These are phyloP conservation scores for Cladosporium sp. DNA, from an alignment of 2,329 filamentous ascomycete species.

Conservation along the genomic window DNA sequence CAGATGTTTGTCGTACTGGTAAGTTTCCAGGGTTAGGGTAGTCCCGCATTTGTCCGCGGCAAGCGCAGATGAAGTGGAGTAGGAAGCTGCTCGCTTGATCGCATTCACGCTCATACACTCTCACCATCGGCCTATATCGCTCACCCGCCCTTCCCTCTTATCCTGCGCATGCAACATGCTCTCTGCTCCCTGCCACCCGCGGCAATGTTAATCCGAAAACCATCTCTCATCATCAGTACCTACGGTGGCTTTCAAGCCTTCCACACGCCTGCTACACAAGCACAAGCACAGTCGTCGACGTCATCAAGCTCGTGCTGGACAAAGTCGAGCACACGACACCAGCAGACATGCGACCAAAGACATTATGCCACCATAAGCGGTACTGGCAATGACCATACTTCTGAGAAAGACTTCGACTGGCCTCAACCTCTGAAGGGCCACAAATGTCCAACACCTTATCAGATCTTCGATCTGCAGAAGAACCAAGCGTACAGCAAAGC, in stretches of 20 bases:
- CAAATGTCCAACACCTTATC: conserved; percentile 72
- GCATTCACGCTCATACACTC: conserved; percentile 8
- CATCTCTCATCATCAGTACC: conserved; percentile 29
- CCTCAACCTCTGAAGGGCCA: conserved; percentile 35
- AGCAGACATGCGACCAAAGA: conserved; percentile 15
- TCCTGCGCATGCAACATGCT: neutral
- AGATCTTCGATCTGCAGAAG: conserved; percentile 67
- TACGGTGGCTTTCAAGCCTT: conserved; percentile 21
- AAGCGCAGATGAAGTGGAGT: neutral
- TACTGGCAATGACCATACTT: conserved; percentile 21
- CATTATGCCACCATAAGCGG: conserved; percentile 32
- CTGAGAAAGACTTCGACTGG: conserved; percentile 29
- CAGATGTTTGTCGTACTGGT: too few relatives aligned
- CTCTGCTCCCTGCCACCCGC: conserved; percentile 3
- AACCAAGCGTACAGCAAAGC: conserved; percentile 72
- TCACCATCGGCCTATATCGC: conserved; percentile 4
- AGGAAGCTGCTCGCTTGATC: neutral
- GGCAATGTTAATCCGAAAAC: conserved; percentile 37
- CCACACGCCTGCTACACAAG: conserved; percentile 13
- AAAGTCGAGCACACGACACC: conserved; percentile 29
- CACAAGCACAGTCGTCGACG: conserved; percentile 33
- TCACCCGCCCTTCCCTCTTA: neutral
- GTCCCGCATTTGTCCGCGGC: neutral
- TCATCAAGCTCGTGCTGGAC: conserved; percentile 37
- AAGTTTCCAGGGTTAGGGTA: too few relatives aligned